Percentiles rank a stretch among this genome's conserved stretches.
These are phyloP conservation scores for Agroathelia rolfsii DNA, from an alignment of 1,284 basidiomycete genomes.

Conservation along the genomic window DNA sequence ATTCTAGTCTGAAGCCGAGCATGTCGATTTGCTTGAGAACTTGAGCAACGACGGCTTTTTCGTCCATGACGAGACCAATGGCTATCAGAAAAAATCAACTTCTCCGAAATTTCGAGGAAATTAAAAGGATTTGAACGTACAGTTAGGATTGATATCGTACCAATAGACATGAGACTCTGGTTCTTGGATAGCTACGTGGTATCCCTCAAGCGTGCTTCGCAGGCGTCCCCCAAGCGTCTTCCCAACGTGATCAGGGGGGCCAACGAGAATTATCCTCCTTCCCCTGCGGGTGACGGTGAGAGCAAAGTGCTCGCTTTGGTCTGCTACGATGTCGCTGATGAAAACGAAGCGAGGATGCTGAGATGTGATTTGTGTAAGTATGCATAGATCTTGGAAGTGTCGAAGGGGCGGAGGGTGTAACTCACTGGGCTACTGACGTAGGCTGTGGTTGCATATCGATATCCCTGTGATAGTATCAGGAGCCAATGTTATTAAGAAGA, in stretches of 20 bases:
- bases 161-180: too few species aligned
- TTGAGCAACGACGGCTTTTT: too few species aligned
- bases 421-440: conserved; percentile 44
- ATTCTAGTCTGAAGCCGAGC: too few species aligned
- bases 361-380: conserved; percentile 8
- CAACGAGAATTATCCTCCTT: conserved; percentile 44
- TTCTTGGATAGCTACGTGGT: too few species aligned
- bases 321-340: conserved; percentile 35
- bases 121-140: too few species aligned
- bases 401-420: conserved; percentile 8
- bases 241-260: conserved; percentile 43
- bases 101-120: too few species aligned
- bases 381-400: conserved; percentile 4
- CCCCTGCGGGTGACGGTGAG: conserved; percentile 49
- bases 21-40: too few species aligned
- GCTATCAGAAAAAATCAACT: too few species aligned
- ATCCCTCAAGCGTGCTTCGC: too few species aligned
- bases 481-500: conserved; percentile 5
- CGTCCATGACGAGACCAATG: too few species aligned
- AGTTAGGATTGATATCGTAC: too few species aligned
- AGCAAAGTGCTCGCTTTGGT: conserved; percentile 46
- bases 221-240: conserved; percentile 36
- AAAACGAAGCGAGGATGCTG: conserved; percentile 54
- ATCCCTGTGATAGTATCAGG: conserved; percentile 24
- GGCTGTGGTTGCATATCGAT: conserved; percentile 49